Base-by-base conservation (phyloP, 129 eudicot species). In the Arctium minus region DNA sequence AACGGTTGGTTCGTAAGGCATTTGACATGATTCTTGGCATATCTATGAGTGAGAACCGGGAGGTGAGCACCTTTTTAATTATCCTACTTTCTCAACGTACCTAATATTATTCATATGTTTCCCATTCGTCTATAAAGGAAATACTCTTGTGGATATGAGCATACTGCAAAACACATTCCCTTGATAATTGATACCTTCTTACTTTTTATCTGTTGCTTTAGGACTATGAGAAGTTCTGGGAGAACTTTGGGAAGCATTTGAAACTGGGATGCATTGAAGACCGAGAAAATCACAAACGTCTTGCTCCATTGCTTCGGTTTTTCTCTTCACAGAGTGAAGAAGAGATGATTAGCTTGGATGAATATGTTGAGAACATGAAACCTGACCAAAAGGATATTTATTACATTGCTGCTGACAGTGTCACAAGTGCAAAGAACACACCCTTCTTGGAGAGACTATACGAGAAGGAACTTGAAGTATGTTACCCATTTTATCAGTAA, bases 21-120 rank as follows among this genome's bases (percentile, higher is more conserved):
- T 96, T 96, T 46, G 99, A 96, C 85, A 93, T 96, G 99, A 93
- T 96, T 79, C 92, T 85, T 67, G 98, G 99, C 76, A 87, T 96
- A 67, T 80, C 97, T 15, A 79, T 91, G 89, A 96, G 99, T 48
- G 99, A 93, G 86, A 88, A 96, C 72, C 88, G 86, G 75, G 99
- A 93, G 73, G 99, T 93, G 93, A 77, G 68, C 76, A 8, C 44
- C 42, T 46, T n/a, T 67, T 31, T 62, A 39, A 40, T 68, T 13
- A 18, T 7, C 68, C 70, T 18, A 40, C 46, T 40, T 0, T 40
- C 46, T 40, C 46, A 3, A 38, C 4, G 40, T 38, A 38, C 40
- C 40, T 6, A 2, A 40, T 40, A 7, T 40, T 6, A 6, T 42
- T 42, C 50, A 42, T 42, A 42, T 8, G 46, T 42, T 62, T 40